phyloP scores from a whole-genome alignment of 1,284 basidiomycete species.

The Pseudozyma tsukubaensis region DNA sequence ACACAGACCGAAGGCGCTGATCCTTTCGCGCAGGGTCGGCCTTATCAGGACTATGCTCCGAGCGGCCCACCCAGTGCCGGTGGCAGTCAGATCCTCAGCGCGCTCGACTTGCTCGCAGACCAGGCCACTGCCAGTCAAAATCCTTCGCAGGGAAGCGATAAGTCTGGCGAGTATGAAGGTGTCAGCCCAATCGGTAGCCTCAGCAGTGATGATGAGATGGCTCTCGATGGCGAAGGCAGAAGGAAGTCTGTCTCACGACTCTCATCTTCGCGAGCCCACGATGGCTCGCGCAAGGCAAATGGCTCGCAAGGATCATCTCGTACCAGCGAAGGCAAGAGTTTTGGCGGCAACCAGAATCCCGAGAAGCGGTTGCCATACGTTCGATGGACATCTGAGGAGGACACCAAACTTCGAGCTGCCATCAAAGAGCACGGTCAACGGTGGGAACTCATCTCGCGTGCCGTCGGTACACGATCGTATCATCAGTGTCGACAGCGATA shows the following conservation, averaged over 20 bases:
- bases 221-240: constrained; percentile 24
- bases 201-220: constrained; percentile 51
- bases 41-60: constrained; percentile 36
- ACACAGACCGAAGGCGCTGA: constrained; percentile 57
- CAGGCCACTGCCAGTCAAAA: constrained; percentile 66
- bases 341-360: constrained; percentile 60
- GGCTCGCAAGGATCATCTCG: constrained; percentile 30
- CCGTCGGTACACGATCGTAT: constrained; percentile 67
- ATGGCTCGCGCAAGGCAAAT: constrained; percentile 32
- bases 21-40: constrained; percentile 26
- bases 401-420: constrained; percentile 63
- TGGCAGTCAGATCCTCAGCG: constrained; percentile 50
- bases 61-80: constrained; percentile 33
- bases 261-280: constrained; percentile 18
- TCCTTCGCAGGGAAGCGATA: constrained; percentile 59
- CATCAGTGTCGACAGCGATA: constrained; percentile 68
- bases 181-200: constrained; percentile 50
- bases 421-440: constrained; percentile 67
- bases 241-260: constrained; percentile 33
- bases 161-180: constrained; percentile 48
- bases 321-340: constrained; percentile 37
- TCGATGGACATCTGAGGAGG: constrained; percentile 67
- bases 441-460: constrained; percentile 67
- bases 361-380: constrained; percentile 68
- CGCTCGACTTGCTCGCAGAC: constrained; percentile 67